A percentile compares a stretch with the other conserved stretches of the same genome.
phyloP scores from a whole-genome alignment of 1,284 basidiomycete species.

The Cystobasidium slooffiae region DNA sequence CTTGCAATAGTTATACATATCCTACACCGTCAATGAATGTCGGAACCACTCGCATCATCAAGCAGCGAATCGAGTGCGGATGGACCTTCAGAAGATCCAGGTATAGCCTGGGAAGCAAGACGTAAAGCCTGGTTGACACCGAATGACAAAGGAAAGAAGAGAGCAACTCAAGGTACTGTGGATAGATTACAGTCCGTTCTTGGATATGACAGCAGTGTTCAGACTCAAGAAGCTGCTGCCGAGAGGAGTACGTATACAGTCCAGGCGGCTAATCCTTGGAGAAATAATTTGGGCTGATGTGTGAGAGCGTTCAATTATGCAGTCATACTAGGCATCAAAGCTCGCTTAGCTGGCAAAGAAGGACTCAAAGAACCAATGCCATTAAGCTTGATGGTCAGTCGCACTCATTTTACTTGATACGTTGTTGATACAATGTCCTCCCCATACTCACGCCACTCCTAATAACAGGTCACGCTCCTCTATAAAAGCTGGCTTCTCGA shows the following conservation, averaged over 20 bases:
- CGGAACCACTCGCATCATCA: background rate
- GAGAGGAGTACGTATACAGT: constrained; percentile 11
- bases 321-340: constrained; percentile 35
- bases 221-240: constrained; percentile 4
- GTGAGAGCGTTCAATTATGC: background rate
- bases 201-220: background rate
- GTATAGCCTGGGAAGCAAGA: constrained; percentile 30
- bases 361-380: constrained; percentile 38
- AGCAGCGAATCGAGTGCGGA: background rate
- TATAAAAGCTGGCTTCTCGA: constrained; percentile 40
- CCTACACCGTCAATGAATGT: constrained; percentile 35
- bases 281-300: background rate
- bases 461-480: constrained; percentile 29
- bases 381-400: constrained; percentile 20
- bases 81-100: constrained; percentile 11
- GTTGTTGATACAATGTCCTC: background rate
- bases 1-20: no score
- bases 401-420: background rate
- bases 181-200: constrained; percentile 9
- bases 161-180: constrained; percentile 20
- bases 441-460: background rate
- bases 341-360: constrained; percentile 21
- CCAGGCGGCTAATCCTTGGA: background rate
- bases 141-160: constrained; percentile 3
- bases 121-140: constrained; percentile 35